Percentiles rank a stretch among this genome's conserved stretches.
These are phyloP conservation scores for Calonectria henricotiae DNA, from an alignment of 2,329 filamentous ascomycete genomes.

Conservation along the genomic window DNA sequence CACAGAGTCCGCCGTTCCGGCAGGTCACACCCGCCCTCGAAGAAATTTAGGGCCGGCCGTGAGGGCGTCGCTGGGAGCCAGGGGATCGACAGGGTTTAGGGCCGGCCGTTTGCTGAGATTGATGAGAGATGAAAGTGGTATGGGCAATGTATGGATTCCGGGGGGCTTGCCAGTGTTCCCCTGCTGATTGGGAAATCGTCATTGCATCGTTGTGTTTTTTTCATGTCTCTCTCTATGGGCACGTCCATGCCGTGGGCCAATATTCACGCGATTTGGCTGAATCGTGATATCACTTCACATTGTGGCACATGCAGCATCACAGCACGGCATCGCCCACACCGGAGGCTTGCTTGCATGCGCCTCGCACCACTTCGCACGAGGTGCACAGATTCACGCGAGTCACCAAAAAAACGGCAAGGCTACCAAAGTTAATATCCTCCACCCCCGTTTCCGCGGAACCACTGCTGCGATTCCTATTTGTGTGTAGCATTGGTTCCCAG, in stretches of 20 bases:
- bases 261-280: conserved; percentile 14
- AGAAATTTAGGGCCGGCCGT: conserved; percentile 32
- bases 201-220: neutral
- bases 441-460: conserved; percentile 19
- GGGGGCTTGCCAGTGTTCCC: conserved; percentile 23
- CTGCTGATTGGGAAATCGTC: conserved; percentile 18
- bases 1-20: conserved; percentile 16
- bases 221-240: neutral
- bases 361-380: conserved; percentile 18
- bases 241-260: conserved; percentile 14
- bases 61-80: conserved; percentile 31
- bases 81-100: conserved; percentile 32
- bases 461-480: conserved; percentile 32
- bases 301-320: conserved; percentile 18
- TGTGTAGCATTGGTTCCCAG: conserved; percentile 15
- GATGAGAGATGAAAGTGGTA: conserved; percentile 41
- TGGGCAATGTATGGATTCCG: conserved; percentile 38
- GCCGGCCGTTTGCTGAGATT: conserved; percentile 33
- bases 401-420: conserved; percentile 28
- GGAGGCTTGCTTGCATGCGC: conserved; percentile 11
- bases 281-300: conserved; percentile 24
- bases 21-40: conserved; percentile 24
- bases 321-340: neutral
- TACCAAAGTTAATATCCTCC: conserved; percentile 13
- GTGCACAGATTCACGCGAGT: conserved; percentile 22